phyloP scores from a whole-genome alignment of 163 green algal genomes.

The Coccomyxa subellipsoidea region DNA sequence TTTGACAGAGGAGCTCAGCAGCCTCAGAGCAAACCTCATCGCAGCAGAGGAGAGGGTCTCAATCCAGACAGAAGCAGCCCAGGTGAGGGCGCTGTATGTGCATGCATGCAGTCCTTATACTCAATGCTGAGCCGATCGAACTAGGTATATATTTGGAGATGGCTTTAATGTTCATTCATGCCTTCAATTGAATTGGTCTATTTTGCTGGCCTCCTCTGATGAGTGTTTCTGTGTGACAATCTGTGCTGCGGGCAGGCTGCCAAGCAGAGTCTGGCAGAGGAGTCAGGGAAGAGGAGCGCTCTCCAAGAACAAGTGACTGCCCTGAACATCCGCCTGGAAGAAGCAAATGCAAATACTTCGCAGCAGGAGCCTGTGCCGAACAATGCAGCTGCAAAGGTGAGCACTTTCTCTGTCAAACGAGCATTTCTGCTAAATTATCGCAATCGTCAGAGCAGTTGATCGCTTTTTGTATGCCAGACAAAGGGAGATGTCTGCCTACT shows the following conservation, averaged over 20 bases:
- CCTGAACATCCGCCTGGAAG: not conserved
- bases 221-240: not conserved
- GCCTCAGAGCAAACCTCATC: not conserved
- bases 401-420: no score
- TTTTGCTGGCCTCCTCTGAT: not conserved
- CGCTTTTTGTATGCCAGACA: not conserved
- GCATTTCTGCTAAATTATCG: no score
- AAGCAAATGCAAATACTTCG: not conserved
- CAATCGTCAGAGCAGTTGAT: not conserved
- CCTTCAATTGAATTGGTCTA: no score
- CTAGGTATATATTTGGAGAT: no score
- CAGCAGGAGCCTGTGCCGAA: no score
- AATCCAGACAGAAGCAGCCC: not conserved
- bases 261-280: not conserved
- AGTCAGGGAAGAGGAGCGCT: not conserved
- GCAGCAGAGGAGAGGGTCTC: not conserved
- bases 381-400: no score
- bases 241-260: not conserved
- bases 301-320: not conserved
- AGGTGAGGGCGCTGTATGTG: no score
- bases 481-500: not conserved
- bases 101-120: no score
- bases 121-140: no score
- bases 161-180: no score
- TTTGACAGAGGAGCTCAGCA: not conserved